Evolutionary conservation across 345 rosid species (phyloP).

Genomic region (Citrus glauca): DNA sequence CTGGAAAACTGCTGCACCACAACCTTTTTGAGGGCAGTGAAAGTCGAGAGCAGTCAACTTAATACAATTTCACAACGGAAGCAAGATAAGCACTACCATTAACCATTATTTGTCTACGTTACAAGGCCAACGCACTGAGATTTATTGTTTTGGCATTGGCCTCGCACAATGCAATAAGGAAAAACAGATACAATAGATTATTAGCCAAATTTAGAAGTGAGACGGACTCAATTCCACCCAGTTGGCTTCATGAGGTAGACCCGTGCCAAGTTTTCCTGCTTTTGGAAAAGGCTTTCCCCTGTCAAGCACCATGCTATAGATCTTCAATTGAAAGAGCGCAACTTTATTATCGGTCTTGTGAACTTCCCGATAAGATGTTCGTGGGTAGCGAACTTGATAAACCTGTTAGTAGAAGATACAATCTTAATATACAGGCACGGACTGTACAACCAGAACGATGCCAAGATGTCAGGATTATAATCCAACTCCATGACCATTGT

Average conservation of each 20-base stretch:
- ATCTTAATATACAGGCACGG: constrained; percentile 12
- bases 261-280: constrained; percentile 7
- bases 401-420: not conserved
- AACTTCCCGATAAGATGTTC: not conserved
- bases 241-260: not conserved
- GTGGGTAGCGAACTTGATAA: not conserved
- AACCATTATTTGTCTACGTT: not conserved
- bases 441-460: constrained; percentile 4
- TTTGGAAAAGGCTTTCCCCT: constrained; percentile 7
- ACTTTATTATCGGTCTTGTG: not conserved
- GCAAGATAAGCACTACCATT: not conserved
- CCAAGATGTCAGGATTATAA: not conserved
- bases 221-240: not conserved
- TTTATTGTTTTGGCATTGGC: not conserved
- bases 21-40: not conserved
- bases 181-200: not conserved
- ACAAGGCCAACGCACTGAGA: not conserved
- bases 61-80: no score
- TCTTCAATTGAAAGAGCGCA: constrained; percentile 8
- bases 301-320: not conserved
- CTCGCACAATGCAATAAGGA: not conserved
- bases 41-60: not conserved
- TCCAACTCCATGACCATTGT: constrained; percentile 5
- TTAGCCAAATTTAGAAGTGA: not conserved
- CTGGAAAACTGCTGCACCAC: not conserved